Base-by-base conservation (phyloP, 2,329 filamentous ascomycete genomes). In the Phoma sp. region DNA sequence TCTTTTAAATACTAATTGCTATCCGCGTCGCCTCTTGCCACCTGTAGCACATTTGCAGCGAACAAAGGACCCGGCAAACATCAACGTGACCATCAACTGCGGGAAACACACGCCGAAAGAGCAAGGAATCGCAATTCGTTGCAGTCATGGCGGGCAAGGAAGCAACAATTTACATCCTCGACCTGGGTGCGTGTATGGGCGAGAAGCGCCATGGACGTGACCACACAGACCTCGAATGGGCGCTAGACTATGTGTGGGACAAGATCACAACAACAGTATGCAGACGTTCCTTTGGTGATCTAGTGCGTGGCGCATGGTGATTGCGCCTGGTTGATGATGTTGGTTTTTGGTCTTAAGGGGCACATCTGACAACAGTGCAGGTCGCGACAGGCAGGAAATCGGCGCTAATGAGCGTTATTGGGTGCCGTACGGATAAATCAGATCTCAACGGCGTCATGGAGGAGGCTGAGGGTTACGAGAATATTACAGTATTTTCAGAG, bases 191-290 rank as follows among this genome's bases (percentile, higher is more conserved):
- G 68, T 90, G 93, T n/a, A 97, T 96, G 90, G 88, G 83, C 53
- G 81, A 89, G 70, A 83, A 81, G 65, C 84, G 86, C 64, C 82
- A 85, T 77, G 91, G 89, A 21, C 87, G 95, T 62, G 72, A 80
- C 17, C 85, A 93, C 72, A 89, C 89, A 3, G 90, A 98, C 72
- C 84, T 99, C 15, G 91, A 97, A 56, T 99, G 89, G 86, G 85
- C 87, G 40, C 87, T 98, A 86, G 86, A 86, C 58, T 99, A 96
- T 76, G 84, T 98, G 42, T 99, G 93, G 93, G 93, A 98, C 80
- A 95, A 91, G 72, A 90, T 96, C 62, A 88, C 88, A 5, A 85
- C 84, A 7, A 91, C 87, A 3, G 88, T 92, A 75, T 76, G 83
- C 74, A 73, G 58, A 58, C 57, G 55, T 56, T 67, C 62, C 37